Percentiles rank a stretch among this genome's conserved stretches.
These are phyloP conservation scores for Elsinoe necatrix DNA, from an alignment of 2,329 filamentous ascomycete species.

Conservation along the genomic window DNA sequence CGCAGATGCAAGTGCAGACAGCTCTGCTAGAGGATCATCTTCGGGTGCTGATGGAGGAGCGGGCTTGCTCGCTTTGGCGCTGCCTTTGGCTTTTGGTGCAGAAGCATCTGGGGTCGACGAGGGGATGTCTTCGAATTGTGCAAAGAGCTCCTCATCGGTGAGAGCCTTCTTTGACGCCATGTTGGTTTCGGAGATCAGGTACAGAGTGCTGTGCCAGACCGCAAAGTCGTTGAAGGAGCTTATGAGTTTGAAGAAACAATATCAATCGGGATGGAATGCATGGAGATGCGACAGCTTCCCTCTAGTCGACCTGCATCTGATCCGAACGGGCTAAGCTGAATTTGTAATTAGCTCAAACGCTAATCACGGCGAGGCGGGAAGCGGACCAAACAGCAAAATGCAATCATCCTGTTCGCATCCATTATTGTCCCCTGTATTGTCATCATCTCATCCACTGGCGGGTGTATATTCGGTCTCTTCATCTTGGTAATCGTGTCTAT, in stretches of 20 bases:
- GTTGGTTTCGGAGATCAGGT: neutral
- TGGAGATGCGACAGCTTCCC: neutral
- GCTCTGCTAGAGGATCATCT: conserved; percentile 76
- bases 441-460: neutral
- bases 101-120: conserved; percentile 24
- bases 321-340: neutral
- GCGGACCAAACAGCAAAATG: conserved; percentile 12
- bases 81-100: conserved; percentile 34
- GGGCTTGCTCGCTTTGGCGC: conserved; percentile 43
- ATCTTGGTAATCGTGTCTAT: neutral
- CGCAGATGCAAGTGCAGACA: conserved; percentile 70
- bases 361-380: conserved; percentile 6
- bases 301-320: neutral
- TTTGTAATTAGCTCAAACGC: conserved; percentile 4
- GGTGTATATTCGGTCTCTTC: neutral
- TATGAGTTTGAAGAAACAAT: neutral
- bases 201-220: neutral
- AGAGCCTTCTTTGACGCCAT: conserved; percentile 31
- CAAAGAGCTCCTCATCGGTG: conserved; percentile 37
- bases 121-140: conserved; percentile 39
- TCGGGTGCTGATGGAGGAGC: conserved; percentile 36
- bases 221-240: neutral
- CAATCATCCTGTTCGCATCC: neutral
- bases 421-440: neutral
- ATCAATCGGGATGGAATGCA: neutral